These are phyloP conservation scores for Verbena officinalis DNA, from an alignment of 257 asterid genomes.

Conservation along the genomic window DNA sequence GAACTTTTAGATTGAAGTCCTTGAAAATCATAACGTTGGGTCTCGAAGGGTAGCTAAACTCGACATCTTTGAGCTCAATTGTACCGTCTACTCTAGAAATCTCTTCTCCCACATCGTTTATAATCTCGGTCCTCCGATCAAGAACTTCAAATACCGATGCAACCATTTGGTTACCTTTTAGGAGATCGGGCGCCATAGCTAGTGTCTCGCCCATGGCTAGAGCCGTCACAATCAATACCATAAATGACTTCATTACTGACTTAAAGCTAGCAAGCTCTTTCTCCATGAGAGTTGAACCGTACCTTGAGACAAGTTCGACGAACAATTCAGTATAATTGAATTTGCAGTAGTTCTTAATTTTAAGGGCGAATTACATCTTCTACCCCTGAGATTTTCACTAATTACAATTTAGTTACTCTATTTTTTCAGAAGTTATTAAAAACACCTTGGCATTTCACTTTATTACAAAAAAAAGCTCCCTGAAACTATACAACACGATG, in stretches of 20 bases:
- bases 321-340: neutral
- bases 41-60: slow-evolving; percentile 92
- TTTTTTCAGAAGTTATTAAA: no score
- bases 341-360: no score
- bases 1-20: slow-evolving; percentile 77
- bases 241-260: slow-evolving; percentile 86
- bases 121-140: slow-evolving; percentile 75
- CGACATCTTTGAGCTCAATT: slow-evolving; percentile 77
- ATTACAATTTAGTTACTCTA: no score
- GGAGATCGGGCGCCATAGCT: slow-evolving; percentile 97
- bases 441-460: no score
- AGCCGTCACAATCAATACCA: slow-evolving; percentile 91
- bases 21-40: slow-evolving; percentile 79
- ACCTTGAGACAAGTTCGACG: slow-evolving; percentile 35
- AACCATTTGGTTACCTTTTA: slow-evolving; percentile 93
- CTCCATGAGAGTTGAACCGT: slow-evolving; percentile 89
- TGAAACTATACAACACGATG: no score
- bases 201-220: slow-evolving; percentile 96
- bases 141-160: slow-evolving; percentile 84
- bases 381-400: no score
- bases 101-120: slow-evolving; percentile 79
- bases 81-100: slow-evolving; percentile 62
- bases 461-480: no score
- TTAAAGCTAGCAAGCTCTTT: slow-evolving; percentile 79
- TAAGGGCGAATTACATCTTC: no score